phyloP scores from a whole-genome alignment of 2,329 filamentous ascomycete species.

The Nemania sp. region DNA sequence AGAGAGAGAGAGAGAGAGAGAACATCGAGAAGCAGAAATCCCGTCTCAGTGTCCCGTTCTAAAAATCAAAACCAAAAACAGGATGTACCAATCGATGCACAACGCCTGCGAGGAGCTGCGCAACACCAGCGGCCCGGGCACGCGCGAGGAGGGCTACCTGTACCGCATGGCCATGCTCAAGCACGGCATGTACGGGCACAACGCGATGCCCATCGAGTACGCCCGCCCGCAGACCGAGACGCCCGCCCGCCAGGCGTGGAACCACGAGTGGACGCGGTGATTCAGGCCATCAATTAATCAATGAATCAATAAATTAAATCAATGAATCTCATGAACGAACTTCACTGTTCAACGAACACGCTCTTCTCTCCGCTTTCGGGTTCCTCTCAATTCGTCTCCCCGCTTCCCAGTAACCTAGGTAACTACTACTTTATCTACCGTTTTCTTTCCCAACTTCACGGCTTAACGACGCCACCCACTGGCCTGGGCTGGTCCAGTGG shows the following conservation, averaged over 20 bases:
- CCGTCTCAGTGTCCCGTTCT: no score
- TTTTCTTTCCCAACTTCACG: no score
- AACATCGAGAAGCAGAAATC: no score
- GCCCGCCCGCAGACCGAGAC: conserved; percentile 82
- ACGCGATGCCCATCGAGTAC: conserved; percentile 89
- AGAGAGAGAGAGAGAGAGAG: no score
- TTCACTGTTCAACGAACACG: neutral
- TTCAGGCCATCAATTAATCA: neutral
- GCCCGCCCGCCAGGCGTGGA: conserved; percentile 81
- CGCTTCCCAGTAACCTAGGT: no score
- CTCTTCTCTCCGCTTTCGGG: neutral
- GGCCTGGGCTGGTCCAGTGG: no score
- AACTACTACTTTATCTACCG: no score
- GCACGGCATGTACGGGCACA: conserved; percentile 75
- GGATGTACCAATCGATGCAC: conserved; percentile 79
- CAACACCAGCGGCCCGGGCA: conserved; percentile 59
- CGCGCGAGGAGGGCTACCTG: conserved; percentile 68
- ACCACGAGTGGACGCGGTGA: conserved; percentile 83
- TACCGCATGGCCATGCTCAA: conserved; percentile 92
- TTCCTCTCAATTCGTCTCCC: no score
- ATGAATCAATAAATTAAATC: no score
- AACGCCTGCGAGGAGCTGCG: conserved; percentile 84
- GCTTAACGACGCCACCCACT: no score
- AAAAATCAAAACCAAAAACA: conserved; percentile 21
- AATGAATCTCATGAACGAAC: no score